Base-by-base conservation (phyloP, 1,139 yeast species). In the Blastobotrys ciferrii region DNA sequence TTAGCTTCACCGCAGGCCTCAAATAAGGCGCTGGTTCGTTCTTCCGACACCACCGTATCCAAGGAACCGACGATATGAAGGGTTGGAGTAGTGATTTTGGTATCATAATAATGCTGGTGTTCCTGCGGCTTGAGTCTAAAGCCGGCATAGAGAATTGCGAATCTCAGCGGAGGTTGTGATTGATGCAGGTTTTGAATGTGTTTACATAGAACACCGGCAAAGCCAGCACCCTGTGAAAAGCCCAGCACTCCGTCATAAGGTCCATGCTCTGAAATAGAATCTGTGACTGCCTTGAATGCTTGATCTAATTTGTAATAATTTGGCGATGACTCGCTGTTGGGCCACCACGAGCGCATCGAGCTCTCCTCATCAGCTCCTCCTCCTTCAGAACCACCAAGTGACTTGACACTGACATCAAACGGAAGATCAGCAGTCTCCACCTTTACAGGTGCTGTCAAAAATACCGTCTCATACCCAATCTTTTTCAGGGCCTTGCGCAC, bases 171-270 rank as follows among this genome's bases (percentile, higher is more conserved):
- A 6, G 74, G 74, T 47, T 74, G 78, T 33, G 63, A 46, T 1
- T 63, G 63, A 15, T 58, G 58, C 13, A 66, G 47, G 6, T 59
- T 52, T 17, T 57, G 58, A 38, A 62, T 57, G 49, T 48, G 49
- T 14, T 45, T 38, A 46, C 71, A 62, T 33, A 63, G 53, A 2
- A 63, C 51, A 4, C 71, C 80, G 1, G 94, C 80, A 63, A 92
- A 70, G 2, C 95, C 95, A 1, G 96, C 94, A 54, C 98, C 98
- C 66, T 92, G 98, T 15, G 94, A 84, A 64, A 91, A 92, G 2
- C 97, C 98, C 48, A 92, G 70, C 25, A 91, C 74, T 2, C 97
- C 98, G 49, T 82, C 84, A 61, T 84, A 89, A 0, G 98, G 98
- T 0, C 98, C 98, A 54, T 88, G 74, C 52, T 73, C 69, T 42